Base-by-base conservation (phyloP, 2,329 filamentous ascomycete genomes). In the Plectosphaerella plurivora region DNA sequence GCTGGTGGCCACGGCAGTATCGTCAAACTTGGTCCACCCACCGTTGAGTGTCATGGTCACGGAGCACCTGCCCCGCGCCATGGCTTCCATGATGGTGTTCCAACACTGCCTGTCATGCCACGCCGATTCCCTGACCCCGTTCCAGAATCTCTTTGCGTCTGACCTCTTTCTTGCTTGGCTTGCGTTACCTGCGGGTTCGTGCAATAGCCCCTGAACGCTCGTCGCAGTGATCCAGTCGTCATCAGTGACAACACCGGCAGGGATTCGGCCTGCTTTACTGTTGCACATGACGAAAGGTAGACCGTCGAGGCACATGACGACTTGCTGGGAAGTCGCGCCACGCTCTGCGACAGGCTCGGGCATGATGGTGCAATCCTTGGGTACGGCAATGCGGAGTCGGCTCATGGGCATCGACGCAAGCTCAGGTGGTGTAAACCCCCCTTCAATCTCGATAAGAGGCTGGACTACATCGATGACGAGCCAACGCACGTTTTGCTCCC, bases 401-500 rank as follows among this genome's bases (percentile, higher is more conserved):
- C 49, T 51, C 28, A 22, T 35, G 8, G 55, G 55, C 51, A 56
- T 54, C 7, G 51, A 49, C 1, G 49, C 25, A 12, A 57, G 47
- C 18, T 56, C 53, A 14, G 25, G 28, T 8, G 53, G 55, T 22
- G 41, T 37, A 10, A 28, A 42, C 14, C 55, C 55, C 5, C 22
- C 14, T 41, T 33, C 46, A 18, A 41, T 41, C 9, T 14, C 15
- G 3, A 41, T n/a, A 20, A 56, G 36, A 18, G 49, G 49, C 36
- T 52, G 20, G 47, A 8, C 51, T 49, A 57, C 37, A 45, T 52
- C 15, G 41, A 54, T 16, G 33, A 51, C 18, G 9, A 33, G 5
- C 55, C 55, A 22, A 35, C 33, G 25, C 41, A 24, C 9, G 52
- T 52, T 15, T 46, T 52, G 42, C 54, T 56, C 11, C 5, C 28